Evolutionary conservation across 495 filamentous ascomycete species (phyloP), one percentile per base, ranked within the genome.

Genomic region (Tirmania nivea): DNA sequence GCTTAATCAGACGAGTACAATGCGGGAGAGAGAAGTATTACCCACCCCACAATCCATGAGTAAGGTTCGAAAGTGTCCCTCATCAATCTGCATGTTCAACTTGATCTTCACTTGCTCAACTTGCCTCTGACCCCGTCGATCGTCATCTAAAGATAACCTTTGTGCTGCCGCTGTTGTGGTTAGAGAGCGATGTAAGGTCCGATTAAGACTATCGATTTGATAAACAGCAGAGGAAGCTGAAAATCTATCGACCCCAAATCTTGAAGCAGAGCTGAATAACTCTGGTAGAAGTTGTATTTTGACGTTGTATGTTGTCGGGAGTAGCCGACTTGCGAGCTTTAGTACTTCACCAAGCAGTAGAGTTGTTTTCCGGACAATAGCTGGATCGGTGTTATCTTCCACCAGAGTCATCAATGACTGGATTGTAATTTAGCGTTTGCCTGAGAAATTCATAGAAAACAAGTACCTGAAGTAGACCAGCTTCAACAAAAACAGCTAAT

Each of bases 181-280:
- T 25, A 65, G 73, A 34, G 87, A 92, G 50, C 92, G 78, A 63
- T 94, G 86, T 10, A 97, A 69, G 1, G 89, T 96, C 56, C 86
- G 78, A 67, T 89, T 97, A 54, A 97, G 84, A 61, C 90, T 95
- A 67, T 94, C 92, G 7, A 96, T 88, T 63, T 96, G 90, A 63
- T 95, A 97, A 36, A 96, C 84, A 6, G 87, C 87, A 2, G 82
- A 79, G 1, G 84, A 84, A 16, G 86, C 83, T 47, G 81, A 70
- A 56, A 86, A 86, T 53, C 82, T 78, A n/a, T 77, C 77, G 8
- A 86, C 77, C 31, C 74, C 69, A 54, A 85, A 84, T 53, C 75
- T 73, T 6, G 84, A 73, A 4, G 87, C 88, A 6, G 82, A 74
- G 25, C 77, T 68, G 50, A 97, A 78, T 10, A 96, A 69, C 45